These are phyloP conservation scores for Fusarium sp. DNA, from an alignment of 2,329 filamentous ascomycete genomes.

Conservation along the genomic window DNA sequence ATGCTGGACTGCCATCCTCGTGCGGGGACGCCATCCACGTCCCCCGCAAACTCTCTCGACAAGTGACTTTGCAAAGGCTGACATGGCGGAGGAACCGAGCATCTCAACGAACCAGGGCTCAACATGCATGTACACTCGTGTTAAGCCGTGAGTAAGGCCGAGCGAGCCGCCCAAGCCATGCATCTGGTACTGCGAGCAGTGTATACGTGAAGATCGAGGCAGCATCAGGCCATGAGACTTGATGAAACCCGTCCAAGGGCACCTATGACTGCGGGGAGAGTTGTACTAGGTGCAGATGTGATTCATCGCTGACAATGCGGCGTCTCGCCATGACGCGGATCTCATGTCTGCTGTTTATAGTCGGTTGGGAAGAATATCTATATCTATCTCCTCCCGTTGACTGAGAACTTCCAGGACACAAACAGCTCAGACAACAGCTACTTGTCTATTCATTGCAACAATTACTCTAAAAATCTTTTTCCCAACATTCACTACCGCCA, in stretches of 20 bases:
- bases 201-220: neutral
- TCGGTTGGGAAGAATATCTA: neutral
- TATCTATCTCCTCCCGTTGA: neutral
- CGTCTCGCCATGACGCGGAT: neutral
- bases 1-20: neutral
- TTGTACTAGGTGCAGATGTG: constrained; percentile 1
- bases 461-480: neutral
- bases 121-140: neutral
- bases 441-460: neutral
- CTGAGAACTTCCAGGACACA: neutral
- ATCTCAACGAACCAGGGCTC: neutral
- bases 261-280: constrained; percentile 1
- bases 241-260: neutral
- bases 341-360: neutral
- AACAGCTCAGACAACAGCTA: neutral
- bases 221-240: neutral
- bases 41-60: neutral
- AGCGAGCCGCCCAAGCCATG: neutral
- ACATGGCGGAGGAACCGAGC: neutral
- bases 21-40: neutral
- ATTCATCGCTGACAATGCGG: constrained; percentile 12
- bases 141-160: neutral
- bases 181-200: neutral
- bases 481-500: constrained; percentile 1
- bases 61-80: neutral